Evolutionary conservation across 225 moss, liverwort and hornwort species (phyloP).

Genomic region (Antitrichia curtipendula): DNA sequence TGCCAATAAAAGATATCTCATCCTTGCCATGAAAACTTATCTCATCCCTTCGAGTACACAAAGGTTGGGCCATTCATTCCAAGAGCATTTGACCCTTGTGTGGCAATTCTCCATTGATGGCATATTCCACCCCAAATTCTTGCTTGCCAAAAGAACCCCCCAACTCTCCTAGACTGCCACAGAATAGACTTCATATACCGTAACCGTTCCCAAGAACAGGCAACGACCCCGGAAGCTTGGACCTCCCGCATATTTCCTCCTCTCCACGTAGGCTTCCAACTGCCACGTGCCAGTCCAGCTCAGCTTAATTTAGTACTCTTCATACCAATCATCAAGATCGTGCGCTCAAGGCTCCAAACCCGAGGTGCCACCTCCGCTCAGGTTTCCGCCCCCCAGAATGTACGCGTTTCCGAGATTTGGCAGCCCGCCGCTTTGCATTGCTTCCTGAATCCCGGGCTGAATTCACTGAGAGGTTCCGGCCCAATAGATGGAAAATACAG

Average conservation of each 20-base stretch:
- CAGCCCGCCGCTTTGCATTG: neutral
- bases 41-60: neutral
- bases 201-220: neutral
- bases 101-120: neutral
- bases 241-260: neutral
- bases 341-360: neutral
- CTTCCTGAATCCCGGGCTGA: neutral
- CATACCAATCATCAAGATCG: neutral
- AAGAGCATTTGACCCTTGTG: neutral
- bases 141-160: neutral
- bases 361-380: neutral
- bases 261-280: no score
- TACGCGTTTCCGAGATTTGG: neutral
- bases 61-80: neutral
- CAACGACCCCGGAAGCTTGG: neutral
- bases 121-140: neutral
- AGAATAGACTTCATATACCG: neutral
- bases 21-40: no score
- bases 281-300: neutral
- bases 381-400: neutral
- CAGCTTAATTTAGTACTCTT: neutral
- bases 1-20: neutral
- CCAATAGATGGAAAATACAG: neutral
- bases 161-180: neutral
- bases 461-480: neutral